phyloP scores from a whole-genome alignment of 805 yeast species.

The Candida multigemmis region DNA sequence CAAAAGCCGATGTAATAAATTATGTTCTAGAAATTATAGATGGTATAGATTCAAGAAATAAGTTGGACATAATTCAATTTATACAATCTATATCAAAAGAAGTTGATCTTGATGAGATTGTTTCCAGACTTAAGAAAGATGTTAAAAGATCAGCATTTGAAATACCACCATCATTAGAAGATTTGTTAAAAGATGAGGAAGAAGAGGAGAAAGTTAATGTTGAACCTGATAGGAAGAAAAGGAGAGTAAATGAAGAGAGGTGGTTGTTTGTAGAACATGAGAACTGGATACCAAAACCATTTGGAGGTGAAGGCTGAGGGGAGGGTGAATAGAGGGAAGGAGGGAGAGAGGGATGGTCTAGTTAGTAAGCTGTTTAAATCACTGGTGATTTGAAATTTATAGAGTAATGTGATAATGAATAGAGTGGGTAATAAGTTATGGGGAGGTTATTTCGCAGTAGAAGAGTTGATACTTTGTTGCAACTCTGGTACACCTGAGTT shows the following conservation, averaged over 20 bases:
- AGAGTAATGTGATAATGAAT: too few relatives aligned
- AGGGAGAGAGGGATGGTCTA: too few relatives aligned
- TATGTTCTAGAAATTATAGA: not conserved
- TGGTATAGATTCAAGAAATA: too few relatives aligned
- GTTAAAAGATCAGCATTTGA: constrained; percentile 5
- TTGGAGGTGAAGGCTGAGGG: constrained; percentile 36
- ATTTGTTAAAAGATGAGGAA: constrained; percentile 8
- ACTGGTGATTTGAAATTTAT: too few relatives aligned
- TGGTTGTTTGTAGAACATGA: constrained; percentile 20
- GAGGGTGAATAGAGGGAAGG: too few relatives aligned
- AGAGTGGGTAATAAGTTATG: too few relatives aligned
- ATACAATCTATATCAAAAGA: too few relatives aligned
- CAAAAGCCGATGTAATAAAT: not conserved
- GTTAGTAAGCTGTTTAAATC: too few relatives aligned
- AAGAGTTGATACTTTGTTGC: too few relatives aligned
- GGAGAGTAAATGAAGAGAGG: constrained; percentile 1
- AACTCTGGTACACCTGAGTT: too few relatives aligned
- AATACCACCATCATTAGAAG: constrained; percentile 15
- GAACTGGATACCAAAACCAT: constrained; percentile 47
- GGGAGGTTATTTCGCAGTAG: too few relatives aligned
- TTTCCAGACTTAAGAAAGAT: not conserved
- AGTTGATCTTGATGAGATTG: not conserved
- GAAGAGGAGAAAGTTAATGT: constrained; percentile 3
- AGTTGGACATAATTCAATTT: too few relatives aligned
- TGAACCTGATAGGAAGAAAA: constrained; percentile 5